Evolutionary conservation across 768 basidiomycete genomes (phyloP), one percentile per base, ranked within the genome.

Genomic region (Auriscalpium vulgare): DNA sequence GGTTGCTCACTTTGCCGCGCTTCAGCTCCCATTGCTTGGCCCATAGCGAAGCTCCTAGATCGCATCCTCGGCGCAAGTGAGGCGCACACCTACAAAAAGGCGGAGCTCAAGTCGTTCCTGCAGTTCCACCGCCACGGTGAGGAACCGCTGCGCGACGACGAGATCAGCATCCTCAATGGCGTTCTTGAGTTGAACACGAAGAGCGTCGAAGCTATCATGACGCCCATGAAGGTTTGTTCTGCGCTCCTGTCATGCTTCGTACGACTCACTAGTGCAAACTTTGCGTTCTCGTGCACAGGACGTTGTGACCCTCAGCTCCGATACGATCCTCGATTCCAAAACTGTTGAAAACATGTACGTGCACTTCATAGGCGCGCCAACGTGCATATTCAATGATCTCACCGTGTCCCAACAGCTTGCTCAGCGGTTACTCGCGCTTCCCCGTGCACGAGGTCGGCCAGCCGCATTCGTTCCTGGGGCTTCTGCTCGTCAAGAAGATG

Each of bases 401-500:
- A 49, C 62, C 34, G 8, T 21, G 46, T 51, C 4, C 17, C 9
- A 54, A n/a, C 62, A 88, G 85, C 47, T 69, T 88, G 19, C 66
- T 76, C n/a, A 88, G 84, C 60, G 95, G 95, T 0, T 97, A 95
- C 67, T 95, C 93, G 1, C 84, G 95, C 17, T 90, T 98, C 65
- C 95, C 95, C 29, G 29, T 29, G 29, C 90, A 95, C 64, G 81
- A 83, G 56, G 77, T 85, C 1, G 81, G 79, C 3, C 78, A 87
- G 45, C 66, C 91, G 95, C 66, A 78, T 10, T 76, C 87, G 9
- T 95, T 93, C 67, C 69, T 87, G 8, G 93, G 94, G 0, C 77
- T 95, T 54, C 74, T 97, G 1, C 79, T 93, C 36, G 79, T 94
- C 51, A 95, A 93, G 66, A 85, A 87, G 77, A 88, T 98, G 29